Evolutionary conservation across 345 rosid genomes (phyloP).

Genomic region (Erodium maritimum): DNA sequence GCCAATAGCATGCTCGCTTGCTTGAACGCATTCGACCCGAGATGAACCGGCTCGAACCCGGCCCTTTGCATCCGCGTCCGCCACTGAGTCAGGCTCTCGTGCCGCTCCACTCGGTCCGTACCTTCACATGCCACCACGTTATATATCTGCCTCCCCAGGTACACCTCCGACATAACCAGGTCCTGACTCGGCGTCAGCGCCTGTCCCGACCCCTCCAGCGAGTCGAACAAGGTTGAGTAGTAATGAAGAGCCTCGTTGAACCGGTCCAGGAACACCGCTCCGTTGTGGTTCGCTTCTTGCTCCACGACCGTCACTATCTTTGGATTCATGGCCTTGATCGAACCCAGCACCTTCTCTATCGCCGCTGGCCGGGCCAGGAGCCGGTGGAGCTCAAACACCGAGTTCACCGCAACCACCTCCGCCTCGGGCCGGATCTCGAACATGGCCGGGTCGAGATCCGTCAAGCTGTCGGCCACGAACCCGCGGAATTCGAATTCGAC

Average conservation of each 20-base stretch:
- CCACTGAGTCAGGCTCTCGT: constrained; percentile 66
- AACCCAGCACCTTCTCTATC: not conserved
- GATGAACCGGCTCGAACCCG: constrained; percentile 58
- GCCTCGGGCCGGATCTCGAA: not conserved
- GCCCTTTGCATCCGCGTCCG: constrained; percentile 37
- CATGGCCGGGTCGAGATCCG: not conserved
- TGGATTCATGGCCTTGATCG: not conserved
- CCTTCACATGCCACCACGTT: constrained; percentile 53
- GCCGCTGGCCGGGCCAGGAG: not conserved
- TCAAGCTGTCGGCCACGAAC: not conserved
- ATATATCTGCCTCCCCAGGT: constrained; percentile 25
- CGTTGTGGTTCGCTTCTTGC: constrained; percentile 4
- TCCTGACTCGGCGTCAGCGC: constrained; percentile 23
- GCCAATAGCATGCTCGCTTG: constrained; percentile 80
- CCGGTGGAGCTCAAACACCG: constrained; percentile 2
- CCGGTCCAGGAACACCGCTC: not conserved
- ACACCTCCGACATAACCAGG: constrained; percentile 25
- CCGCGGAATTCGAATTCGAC: constrained; percentile 1
- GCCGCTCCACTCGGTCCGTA: constrained; percentile 62
- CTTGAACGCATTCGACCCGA: constrained; percentile 79
- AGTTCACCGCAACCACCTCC: constrained; percentile 2
- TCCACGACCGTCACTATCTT: constrained; percentile 1
- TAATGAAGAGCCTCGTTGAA: constrained; percentile 12
- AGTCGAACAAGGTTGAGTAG: constrained; percentile 26
- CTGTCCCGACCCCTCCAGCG: constrained; percentile 24